Evolutionary conservation across 73 alveolate species (phyloP).

Genomic region (Diophrys appendiculata): DNA sequence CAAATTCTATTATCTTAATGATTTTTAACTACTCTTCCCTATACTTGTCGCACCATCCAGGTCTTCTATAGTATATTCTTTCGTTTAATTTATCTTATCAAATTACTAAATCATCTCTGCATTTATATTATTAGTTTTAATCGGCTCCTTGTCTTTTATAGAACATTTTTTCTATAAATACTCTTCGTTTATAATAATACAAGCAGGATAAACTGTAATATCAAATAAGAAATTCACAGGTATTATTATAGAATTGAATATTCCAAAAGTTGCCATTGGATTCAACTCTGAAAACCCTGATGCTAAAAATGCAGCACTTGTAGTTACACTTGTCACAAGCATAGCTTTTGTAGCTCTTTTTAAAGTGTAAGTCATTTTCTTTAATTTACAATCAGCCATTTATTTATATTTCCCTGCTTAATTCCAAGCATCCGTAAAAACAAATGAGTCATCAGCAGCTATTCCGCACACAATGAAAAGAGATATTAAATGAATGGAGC

Average conservation of each 20-base stretch:
- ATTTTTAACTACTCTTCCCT: background rate
- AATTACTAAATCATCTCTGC: background rate
- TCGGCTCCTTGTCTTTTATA: background rate
- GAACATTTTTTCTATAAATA: slow-evolving; percentile 12
- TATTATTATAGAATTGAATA: slow-evolving; percentile 26
- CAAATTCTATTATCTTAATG: background rate
- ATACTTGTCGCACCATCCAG: background rate
- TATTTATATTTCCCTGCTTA: background rate
- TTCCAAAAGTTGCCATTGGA: slow-evolving; percentile 54
- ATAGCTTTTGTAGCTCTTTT: slow-evolving; percentile 43
- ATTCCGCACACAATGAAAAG: slow-evolving; percentile 50
- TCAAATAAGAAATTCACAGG: slow-evolving; percentile 18
- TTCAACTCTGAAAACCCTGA: slow-evolving; percentile 25
- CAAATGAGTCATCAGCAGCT: slow-evolving; percentile 57
- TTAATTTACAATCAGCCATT: background rate
- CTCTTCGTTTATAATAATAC: slow-evolving; percentile 16
- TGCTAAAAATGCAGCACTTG: slow-evolving; percentile 36
- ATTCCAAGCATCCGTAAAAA: slow-evolving; percentile 46
- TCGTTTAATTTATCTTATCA: background rate
- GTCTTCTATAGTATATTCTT: background rate
- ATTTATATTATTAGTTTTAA: too few relatives aligned
- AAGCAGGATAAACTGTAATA: slow-evolving; percentile 21
- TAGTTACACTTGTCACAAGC: slow-evolving; percentile 33
- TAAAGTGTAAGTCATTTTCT: slow-evolving; percentile 25
- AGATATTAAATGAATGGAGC: slow-evolving; percentile 38